Base-by-base conservation (phyloP, 2,329 filamentous ascomycete genomes). In the Talaromyces sp. region DNA sequence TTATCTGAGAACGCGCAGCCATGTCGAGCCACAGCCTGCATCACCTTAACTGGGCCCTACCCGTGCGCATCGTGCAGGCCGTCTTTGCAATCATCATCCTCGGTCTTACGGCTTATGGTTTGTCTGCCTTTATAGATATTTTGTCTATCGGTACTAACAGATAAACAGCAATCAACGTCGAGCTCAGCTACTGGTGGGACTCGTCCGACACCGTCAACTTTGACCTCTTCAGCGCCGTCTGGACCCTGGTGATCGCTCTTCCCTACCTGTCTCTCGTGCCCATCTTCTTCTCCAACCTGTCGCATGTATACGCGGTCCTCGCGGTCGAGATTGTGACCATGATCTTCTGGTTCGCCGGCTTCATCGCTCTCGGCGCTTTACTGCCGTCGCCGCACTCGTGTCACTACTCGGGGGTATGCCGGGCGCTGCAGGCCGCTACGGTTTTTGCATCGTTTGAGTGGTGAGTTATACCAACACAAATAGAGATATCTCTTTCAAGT, bases 341-440 rank as follows among this genome's bases (percentile, higher is more conserved):
- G 77, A 81, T 96, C 61, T 96, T 96, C 80, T 96, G 92, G 92
- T 95, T 97, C 71, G 88, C 89, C 0, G 92, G 91, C 7, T 89
- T 92, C 69, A 87, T 96, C 66, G 91, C 91, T 0, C 76, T 93
- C 11, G 91, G 89, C 0, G 88, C 86, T 22, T 81, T 81, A 60
- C 76, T 92, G 61, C 62, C 62, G 15, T 49, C 58, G 33, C 33
- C 62, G 19, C 52, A 42, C 8, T 27, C 8, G 28, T 63, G 62
- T 25, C 42, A 56, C 36, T 84, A 84, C 58, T 81, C 84, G 17
- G 78, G 84, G 0, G 27, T 27, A 19, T 93, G 90, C 73, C 79
- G 80, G 52, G 78, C 83, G 11, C 77, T 83, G 9, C 85, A 89
- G 75, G 81, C 80, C 17, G 78, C 77, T 5, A 75, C 76, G 19